phyloP scores from a whole-genome alignment of 2,329 filamentous ascomycete species.

The Calonectria pteridis region DNA sequence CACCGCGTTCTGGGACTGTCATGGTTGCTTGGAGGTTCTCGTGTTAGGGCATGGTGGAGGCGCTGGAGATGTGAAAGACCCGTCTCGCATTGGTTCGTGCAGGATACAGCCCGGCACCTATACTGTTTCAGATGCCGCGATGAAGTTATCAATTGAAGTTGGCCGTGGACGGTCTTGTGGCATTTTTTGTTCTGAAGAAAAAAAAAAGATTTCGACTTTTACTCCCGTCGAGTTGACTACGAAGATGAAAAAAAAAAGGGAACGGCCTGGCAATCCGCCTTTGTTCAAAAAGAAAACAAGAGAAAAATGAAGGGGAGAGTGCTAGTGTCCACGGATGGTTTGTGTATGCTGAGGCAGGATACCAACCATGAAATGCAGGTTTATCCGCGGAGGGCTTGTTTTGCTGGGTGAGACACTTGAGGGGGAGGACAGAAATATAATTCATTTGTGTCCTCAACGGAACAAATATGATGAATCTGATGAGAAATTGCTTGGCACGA shows the following conservation, averaged over 20 bases:
- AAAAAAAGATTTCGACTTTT: conserved; percentile 39
- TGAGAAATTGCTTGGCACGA: neutral
- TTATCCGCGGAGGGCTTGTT: neutral
- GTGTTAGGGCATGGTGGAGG: conserved; percentile 36
- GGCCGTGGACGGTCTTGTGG: conserved; percentile 43
- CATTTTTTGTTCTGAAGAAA: conserved; percentile 42
- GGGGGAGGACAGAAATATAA: neutral
- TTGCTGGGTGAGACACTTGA: neutral
- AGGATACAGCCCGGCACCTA: conserved; percentile 37
- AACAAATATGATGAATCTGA: neutral
- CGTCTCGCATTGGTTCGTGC: conserved; percentile 35
- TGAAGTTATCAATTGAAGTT: conserved; percentile 46
- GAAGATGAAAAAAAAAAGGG: conserved; percentile 40
- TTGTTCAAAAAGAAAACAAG: conserved; percentile 5
- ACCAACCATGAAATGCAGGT: conserved; percentile 1
- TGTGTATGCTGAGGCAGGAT: conserved; percentile 18
- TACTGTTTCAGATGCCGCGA: conserved; percentile 42
- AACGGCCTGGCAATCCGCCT: conserved; percentile 32
- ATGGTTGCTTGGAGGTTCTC: conserved; percentile 39
- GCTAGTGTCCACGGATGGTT: conserved; percentile 29
- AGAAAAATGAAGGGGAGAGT: conserved; percentile 23
- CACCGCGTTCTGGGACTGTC: conserved; percentile 38
- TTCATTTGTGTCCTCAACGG: neutral
- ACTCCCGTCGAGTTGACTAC: conserved; percentile 36
- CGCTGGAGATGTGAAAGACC: conserved; percentile 40